Evolutionary conservation across 1,284 basidiomycete genomes (phyloP), one percentile per base, ranked within the genome.

Genomic region (Rhodotorula mucilaginosa): DNA sequence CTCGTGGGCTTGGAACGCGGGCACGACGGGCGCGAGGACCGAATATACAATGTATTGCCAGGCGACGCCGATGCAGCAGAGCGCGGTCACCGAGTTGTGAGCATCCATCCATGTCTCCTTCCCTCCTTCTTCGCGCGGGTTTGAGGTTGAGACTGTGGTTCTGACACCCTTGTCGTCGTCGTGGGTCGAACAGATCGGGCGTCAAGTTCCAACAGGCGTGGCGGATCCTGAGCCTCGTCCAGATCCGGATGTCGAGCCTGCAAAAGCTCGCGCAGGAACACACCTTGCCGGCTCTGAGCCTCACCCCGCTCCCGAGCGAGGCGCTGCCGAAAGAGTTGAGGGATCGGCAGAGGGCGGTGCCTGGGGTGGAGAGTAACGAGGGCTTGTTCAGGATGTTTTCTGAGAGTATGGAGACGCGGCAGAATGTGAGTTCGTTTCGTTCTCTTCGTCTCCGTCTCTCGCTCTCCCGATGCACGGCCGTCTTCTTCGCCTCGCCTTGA

Each of bases 351-450:
- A 31, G 12, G 44, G 54, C 47, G 15, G 59, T 58, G 47, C 21
- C 58, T 19, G 64, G 64, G 18, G 74, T 68, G 21, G 51, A 64
- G 61, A 69, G 56, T 75, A 97, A 96, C 79, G 93, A 95, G 82
- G 86, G 85, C 61, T 82, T 97, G 34, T 97, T 96, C 83, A 92
- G 91, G 75, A 90, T 88, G 3, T 68, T 75, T 39, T 65, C 72
- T 18, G 57, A 69, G 48, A 71, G 62, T 12, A 69, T 75, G 34
- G 67, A 75, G 58, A 46, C 51, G 57, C 49, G 71, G 12, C 39
- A 52, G 21, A 65, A 67, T 15, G 74, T 75, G 31, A 44, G 39
- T 34, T 26, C 26, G 26, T 8, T 34, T 34, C 34, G 34, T 34
- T 26, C 26, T 34, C 34, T 34, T 34, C 34, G 34, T 34, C 26